Evolutionary conservation across 129 eudicot genomes (phyloP).

Genomic region (Lactuca saligna): DNA sequence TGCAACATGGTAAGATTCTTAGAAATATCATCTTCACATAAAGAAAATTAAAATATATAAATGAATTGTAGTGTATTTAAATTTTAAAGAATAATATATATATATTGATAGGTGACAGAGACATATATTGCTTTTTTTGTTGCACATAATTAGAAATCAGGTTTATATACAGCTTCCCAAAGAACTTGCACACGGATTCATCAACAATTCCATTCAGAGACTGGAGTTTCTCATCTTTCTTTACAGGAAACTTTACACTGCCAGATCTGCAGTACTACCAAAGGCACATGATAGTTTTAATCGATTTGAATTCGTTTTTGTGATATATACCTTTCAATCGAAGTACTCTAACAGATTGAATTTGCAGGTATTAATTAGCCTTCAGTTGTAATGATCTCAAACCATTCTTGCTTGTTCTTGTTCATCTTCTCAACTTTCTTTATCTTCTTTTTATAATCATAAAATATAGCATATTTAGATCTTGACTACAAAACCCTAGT

Average conservation of each 20-base stretch:
- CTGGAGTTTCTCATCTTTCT: conserved; percentile 20
- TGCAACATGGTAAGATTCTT: conserved; percentile 63
- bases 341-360: conserved; percentile 20
- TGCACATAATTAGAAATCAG: conserved; percentile 22
- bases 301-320: conserved; percentile 36
- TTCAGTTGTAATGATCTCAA: conserved; percentile 13
- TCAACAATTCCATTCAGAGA: conserved; percentile 20
- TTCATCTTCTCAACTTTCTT: conserved; percentile 26
- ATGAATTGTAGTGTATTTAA: conserved; percentile 10
- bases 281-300: conserved; percentile 36
- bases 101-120: conserved; percentile 8
- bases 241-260: conserved; percentile 27
- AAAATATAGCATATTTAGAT: conserved; percentile 21
- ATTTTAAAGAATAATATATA: background rate
- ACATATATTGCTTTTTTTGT: conserved; percentile 19
- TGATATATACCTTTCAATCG: conserved; percentile 17
- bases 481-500: conserved; percentile 35
- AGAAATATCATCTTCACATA: conserved; percentile 27
- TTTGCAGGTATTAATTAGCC: conserved; percentile 27
- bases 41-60: conserved; percentile 11
- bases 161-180: conserved; percentile 16
- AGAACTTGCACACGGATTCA: conserved; percentile 30
- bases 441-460: conserved; percentile 7
- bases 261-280: conserved; percentile 35
- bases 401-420: conserved; percentile 12